Evolutionary conservation across 1,139 yeast species (phyloP), one percentile per base, ranked within the genome.

Genomic region (Ogataea hybrid): DNA sequence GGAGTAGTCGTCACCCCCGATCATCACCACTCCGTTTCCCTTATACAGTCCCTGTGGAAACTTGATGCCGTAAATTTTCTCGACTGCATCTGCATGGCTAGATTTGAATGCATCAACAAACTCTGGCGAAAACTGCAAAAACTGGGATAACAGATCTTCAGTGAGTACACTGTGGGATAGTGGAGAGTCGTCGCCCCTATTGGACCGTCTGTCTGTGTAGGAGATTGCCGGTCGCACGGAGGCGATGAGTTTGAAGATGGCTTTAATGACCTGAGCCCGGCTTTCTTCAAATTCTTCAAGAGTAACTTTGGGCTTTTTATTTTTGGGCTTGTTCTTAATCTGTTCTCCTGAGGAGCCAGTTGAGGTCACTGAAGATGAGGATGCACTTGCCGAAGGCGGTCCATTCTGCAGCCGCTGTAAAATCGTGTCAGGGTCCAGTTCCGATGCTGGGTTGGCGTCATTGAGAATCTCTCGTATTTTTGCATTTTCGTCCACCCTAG

Each of bases 1-100:
- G 56, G 85, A 81, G 63, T 80, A 83, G 50, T 72, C 71, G 4
- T 88, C 89, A 25, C 90, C 92, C 17, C 88, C 89, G 25, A 83
- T 87, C 58, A 78, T 81, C 2, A 84, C 94, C 25, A 85, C 77
- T 14, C 95, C 95, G 43, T 77, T 69, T 0, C 90, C 89, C 11
- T 65, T 58, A 56, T 77, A 79, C 16, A 51, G 34, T 6, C 71
- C 69, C 32, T 64, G 57, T 0, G 88, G 83, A 11, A 62, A 56
- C 15, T 37, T 35, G 10, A 49, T 15, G 15, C 35, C 53, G 4
- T 39, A 18, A 3, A 50, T 48, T 28, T 65, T 58, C 2, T 67
- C 65, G 23, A 80, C 70, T 25, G 77, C 78, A 28, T 62, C 61
- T 5, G 61, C 50, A 61, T 85, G 94, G 21, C 79, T 69, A 18